Evolutionary conservation across 768 basidiomycete species (phyloP), one percentile per base, ranked within the genome.

Genomic region (Mycena rebaudengoi): DNA sequence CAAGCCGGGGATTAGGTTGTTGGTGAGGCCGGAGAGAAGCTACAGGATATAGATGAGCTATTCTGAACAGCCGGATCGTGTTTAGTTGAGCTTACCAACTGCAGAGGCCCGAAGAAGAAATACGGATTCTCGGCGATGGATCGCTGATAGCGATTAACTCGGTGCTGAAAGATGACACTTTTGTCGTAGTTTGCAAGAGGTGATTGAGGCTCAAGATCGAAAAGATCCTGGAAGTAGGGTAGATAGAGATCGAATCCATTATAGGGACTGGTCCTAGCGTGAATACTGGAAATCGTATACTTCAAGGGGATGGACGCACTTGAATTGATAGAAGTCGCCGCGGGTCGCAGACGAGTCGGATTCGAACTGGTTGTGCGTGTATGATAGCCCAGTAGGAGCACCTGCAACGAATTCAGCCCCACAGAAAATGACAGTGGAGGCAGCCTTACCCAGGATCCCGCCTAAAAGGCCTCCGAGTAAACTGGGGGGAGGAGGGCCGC

Each of bases 21-120:
- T 33, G 11, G 30, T 50, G 7, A 50, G 32, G 12, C 29, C 32
- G 20, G 49, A 50, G 25, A 50, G 12, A 10, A 35, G 30, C 49
- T 50, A 21, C 5, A 2, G n/a, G 35, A 7, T 20, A 32, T 30
- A 12, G n/a, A 4, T 49, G 30, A 7, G 32, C n/a, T 21, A 33
- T 26, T 35, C n/a, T 50, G 49, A 2, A 50, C 20, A 23, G 21
- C 11, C 16, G 32, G 10, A 1, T 12, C 49, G 8, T 50, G 6
- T 4, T 13, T 13, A 21, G 30, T 50, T 18, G 23, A 2, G 26
- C 62, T 25, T 26, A 39, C 62, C 62, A 56, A 33, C 43, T 57
- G 32, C 1, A 64, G 11, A 8, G 62, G 62, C 4, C 51, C 54
- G 18, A 41, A 64, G 29, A 64, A 64, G 25, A 64, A 64, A 30